Percentiles rank a stretch among this genome's conserved stretches.
phyloP scores from a whole-genome alignment of 169 alveolate genomes.

The Babesia caballi region DNA sequence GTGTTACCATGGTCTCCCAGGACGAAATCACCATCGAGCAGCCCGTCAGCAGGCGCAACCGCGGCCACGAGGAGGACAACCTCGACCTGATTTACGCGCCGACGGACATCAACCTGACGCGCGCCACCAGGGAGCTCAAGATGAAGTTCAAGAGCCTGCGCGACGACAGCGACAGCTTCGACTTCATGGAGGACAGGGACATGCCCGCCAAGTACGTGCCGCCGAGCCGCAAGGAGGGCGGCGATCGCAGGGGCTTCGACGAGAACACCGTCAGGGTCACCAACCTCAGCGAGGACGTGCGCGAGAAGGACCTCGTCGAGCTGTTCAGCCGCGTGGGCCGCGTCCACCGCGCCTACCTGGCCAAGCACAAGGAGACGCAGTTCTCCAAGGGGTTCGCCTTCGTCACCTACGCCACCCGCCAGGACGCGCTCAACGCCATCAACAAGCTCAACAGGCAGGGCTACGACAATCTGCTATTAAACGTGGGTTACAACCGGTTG shows the following conservation, averaged over 20 bases:
- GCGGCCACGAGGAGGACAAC: constrained; percentile 57
- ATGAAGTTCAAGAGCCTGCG: constrained; percentile 71
- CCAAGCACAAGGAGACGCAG: constrained; percentile 86
- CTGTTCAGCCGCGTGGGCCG: constrained; percentile 84
- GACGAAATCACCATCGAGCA: constrained; percentile 72
- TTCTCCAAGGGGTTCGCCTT: constrained; percentile 88
- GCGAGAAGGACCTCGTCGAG: constrained; percentile 82
- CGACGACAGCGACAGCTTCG: constrained; percentile 66
- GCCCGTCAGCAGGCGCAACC: constrained; percentile 49
- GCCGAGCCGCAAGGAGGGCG: constrained; percentile 59
- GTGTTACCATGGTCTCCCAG: constrained; percentile 48
- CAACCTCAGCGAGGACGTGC: constrained; percentile 84
- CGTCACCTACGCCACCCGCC: constrained; percentile 81
- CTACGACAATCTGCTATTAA: constrained; percentile 82
- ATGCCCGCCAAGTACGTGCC: constrained; percentile 52
- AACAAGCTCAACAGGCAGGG: constrained; percentile 85
- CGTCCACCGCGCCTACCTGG: constrained; percentile 82
- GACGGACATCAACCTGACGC: constrained; percentile 69
- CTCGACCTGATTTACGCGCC: constrained; percentile 66
- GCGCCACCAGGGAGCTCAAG: constrained; percentile 73
- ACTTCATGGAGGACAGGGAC: constrained; percentile 30
- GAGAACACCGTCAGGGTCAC: constrained; percentile 88
- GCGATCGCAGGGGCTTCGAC: constrained; percentile 66
- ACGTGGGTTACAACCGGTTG: constrained; percentile 63
- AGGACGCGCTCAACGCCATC: constrained; percentile 86